Evolutionary conservation across 352 stramenopile species (phyloP), one percentile per base, ranked within the genome.

Genomic region (Phytophthora pseudosyringae): DNA sequence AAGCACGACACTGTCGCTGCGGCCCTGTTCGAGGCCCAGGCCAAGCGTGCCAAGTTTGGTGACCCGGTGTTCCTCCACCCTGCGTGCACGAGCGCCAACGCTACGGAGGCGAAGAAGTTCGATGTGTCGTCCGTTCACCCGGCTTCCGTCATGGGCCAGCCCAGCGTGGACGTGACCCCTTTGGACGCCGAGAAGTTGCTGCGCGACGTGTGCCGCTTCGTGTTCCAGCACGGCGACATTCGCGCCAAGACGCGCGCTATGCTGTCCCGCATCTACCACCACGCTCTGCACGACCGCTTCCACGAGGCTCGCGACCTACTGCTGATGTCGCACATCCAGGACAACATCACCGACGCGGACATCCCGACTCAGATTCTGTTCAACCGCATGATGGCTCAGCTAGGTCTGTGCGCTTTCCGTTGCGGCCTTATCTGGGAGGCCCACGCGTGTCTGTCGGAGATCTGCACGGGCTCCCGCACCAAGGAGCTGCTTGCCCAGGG

Each of bases 401-500:
- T 98, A 47, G 97, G 98, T 48, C 88, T 99, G 47, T 97, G 90
- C 48, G 97, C 98, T 28, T 99, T 99, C 88, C 94, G 97, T 45
- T 70, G 91, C 16, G 98, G 97, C 12, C 86, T 98, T 31, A 96
- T 99, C 61, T 96, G 83, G 83, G 93, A 99, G 60, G 95, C 97
- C 12, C 97, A 99, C 68, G 93, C 97, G 63, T 99, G 97, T 80
- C 76, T 99, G 5, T 94, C 93, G 45, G 97, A 99, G 69, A 97
- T 99, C 62, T 99, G 96, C 81, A 94, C 86, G 32, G 89, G 89
- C 13, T 91, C 87, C 32, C 86, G 88, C 51, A 96, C 89, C 26
- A 98, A 98, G 63, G 97, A 99, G 81, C 77, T 99, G 40, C 80
- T 99, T n/a, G 97, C 97, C 4, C 97, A 99, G 73, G 96, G 96